phyloP scores from a whole-genome alignment of 345 rosid species.

The Salix arbutifolia region DNA sequence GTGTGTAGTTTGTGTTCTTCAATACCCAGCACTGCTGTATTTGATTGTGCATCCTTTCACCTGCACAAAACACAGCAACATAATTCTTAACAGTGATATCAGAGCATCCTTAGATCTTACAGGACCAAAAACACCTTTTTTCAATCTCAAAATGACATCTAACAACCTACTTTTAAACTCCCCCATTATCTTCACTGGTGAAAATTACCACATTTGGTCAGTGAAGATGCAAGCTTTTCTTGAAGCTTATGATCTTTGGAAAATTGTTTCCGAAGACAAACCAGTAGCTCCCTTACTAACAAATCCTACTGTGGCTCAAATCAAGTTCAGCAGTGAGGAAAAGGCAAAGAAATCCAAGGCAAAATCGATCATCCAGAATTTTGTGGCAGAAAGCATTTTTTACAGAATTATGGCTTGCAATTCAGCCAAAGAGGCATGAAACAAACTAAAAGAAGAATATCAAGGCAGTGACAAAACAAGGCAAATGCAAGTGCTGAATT shows the following conservation, averaged over 20 bases:
- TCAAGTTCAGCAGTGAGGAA: background rate
- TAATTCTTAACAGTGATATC: background rate
- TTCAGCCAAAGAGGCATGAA: too few relatives aligned
- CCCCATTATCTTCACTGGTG: background rate
- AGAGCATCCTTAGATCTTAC: background rate
- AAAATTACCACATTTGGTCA: background rate
- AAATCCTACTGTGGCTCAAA: background rate
- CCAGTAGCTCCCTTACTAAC: background rate
- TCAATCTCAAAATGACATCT: background rate
- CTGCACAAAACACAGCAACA: too few relatives aligned
- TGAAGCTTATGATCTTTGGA: background rate
- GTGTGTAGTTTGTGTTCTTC: too few relatives aligned
- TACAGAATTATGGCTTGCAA: too few relatives aligned
- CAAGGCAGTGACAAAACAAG: too few relatives aligned
- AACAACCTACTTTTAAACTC: background rate
- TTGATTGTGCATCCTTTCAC: too few relatives aligned
- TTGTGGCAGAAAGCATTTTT: background rate
- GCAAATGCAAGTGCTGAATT: background rate
- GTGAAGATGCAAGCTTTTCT: background rate
- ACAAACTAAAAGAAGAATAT: too few relatives aligned
- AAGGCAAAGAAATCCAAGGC: background rate
- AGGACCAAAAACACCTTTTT: background rate
- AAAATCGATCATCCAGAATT: background rate
- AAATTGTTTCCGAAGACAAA: background rate
- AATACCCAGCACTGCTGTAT: conserved; percentile 14